phyloP scores from a whole-genome alignment of 805 yeast species.

The Kazachstania viticola region DNA sequence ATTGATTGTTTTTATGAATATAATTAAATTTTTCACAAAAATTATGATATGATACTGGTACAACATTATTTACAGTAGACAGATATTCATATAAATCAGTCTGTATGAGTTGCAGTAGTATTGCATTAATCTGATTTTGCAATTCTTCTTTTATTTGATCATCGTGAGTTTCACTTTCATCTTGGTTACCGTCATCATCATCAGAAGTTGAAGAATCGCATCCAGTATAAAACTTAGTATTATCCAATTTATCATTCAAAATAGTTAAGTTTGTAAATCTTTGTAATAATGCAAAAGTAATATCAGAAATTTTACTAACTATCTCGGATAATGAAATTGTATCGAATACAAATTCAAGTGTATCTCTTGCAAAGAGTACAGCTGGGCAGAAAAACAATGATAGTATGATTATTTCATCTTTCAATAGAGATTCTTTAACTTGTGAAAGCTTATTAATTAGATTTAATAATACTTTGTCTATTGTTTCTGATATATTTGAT shows the following conservation, averaged over 20 bases:
- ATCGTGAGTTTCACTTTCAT: not conserved
- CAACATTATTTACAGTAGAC: slow-evolving; percentile 9
- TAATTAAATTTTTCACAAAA: slow-evolving; percentile 9
- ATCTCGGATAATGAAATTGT: slow-evolving; percentile 11
- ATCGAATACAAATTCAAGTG: slow-evolving; percentile 8
- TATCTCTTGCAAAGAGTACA: slow-evolving; percentile 10
- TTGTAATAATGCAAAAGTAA: slow-evolving; percentile 3
- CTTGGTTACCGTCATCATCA: not conserved
- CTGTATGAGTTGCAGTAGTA: slow-evolving; percentile 5
- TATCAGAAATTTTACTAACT: slow-evolving; percentile 7
- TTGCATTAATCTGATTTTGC: slow-evolving; percentile 1
- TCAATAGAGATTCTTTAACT: slow-evolving; percentile 4
- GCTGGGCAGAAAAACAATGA: slow-evolving; percentile 12
- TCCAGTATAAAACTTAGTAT: not conserved
- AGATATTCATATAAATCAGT: slow-evolving; percentile 12
- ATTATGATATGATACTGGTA: slow-evolving; percentile 9
- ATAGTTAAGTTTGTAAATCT: slow-evolving; percentile 6
- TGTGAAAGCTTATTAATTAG: slow-evolving; percentile 1
- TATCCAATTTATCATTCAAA: not conserved
- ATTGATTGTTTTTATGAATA: slow-evolving; percentile 7
- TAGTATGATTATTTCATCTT: slow-evolving; percentile 8
- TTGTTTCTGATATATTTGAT: slow-evolving; percentile 4
- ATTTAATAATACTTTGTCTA: slow-evolving; percentile 2
- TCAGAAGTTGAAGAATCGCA: not conserved
- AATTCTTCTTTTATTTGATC: not conserved